These are phyloP conservation scores for Furcasterigmium sp. DNA, from an alignment of 2,329 filamentous ascomycete genomes.

Conservation along the genomic window DNA sequence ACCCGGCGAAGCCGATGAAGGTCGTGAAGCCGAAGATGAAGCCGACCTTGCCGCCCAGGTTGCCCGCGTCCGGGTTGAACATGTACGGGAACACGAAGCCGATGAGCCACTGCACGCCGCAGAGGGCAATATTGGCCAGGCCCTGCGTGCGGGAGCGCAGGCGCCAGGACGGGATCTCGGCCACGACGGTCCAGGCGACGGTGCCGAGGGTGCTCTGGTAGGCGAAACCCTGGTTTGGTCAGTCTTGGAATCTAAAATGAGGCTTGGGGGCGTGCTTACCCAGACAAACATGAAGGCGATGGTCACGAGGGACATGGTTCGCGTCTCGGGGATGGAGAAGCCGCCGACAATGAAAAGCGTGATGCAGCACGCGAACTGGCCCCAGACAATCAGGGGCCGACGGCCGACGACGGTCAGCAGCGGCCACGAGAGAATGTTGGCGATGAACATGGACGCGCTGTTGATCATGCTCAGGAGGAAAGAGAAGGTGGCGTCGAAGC, in stretches of 20 bases:
- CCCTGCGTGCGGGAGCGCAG: background rate
- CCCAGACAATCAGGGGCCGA: background rate
- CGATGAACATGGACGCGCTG: background rate
- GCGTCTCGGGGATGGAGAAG: background rate
- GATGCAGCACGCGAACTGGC: background rate
- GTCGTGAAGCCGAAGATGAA: conserved; percentile 30
- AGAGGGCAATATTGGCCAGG: background rate
- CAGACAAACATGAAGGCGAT: background rate
- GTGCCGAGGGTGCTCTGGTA: background rate
- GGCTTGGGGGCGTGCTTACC: background rate
- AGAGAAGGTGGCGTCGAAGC: background rate
- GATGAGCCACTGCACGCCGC: conserved; percentile 19
- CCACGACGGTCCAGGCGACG: background rate
- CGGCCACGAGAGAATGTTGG: background rate
- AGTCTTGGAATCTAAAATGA: background rate
- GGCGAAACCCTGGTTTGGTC: background rate
- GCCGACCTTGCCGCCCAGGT: conserved; percentile 32
- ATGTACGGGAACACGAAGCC: conserved; percentile 42
- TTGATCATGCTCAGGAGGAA: background rate
- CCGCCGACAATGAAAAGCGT: background rate
- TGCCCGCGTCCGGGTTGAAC: conserved; percentile 32
- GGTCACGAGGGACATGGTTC: background rate
- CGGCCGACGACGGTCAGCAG: background rate
- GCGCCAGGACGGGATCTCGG: background rate
- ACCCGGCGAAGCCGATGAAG: conserved; percentile 23